A percentile compares a stretch with the other conserved stretches of the same genome.
Evolutionary conservation across 805 yeast genomes (phyloP).

Genomic region (Wilhelminamyces savonicus): DNA sequence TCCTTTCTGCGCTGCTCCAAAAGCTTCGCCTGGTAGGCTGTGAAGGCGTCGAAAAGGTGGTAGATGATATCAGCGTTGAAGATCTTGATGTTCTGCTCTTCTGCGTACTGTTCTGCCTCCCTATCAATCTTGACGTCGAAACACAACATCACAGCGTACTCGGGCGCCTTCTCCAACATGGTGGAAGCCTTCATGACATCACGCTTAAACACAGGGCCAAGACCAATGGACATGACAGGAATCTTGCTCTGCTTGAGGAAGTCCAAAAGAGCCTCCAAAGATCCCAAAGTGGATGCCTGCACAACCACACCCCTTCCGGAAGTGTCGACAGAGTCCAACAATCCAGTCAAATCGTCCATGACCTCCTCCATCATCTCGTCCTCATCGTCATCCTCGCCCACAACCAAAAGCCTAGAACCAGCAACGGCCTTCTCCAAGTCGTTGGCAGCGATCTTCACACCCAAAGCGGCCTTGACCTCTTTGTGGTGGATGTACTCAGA

Average conservation of each 20-base stretch:
- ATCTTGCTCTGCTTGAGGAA: conserved; percentile 98
- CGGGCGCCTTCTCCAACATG: conserved; percentile 95
- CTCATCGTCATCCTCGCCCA: conserved; percentile 96
- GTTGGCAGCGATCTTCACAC: conserved; percentile 97
- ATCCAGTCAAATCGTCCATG: conserved; percentile 95
- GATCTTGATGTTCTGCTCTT: conserved; percentile 83
- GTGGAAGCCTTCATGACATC: conserved; percentile 97
- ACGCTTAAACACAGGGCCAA: conserved; percentile 97
- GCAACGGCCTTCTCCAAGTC: conserved; percentile 98
- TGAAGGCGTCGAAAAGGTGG: conserved; percentile 91
- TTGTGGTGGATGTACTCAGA: conserved; percentile 96
- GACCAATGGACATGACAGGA: conserved; percentile 97
- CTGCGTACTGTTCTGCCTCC: conserved; percentile 98
- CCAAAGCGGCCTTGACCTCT: conserved; percentile 97
- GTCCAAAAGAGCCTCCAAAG: conserved; percentile 92
- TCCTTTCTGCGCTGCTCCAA: conserved; percentile 88
- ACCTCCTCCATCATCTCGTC: conserved; percentile 97
- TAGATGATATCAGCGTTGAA: conserved; percentile 96
- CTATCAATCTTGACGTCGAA: conserved; percentile 96
- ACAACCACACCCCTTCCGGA: conserved; percentile 97
- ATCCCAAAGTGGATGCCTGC: conserved; percentile 97
- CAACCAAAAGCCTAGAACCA: conserved; percentile 92
- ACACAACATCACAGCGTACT: conserved; percentile 95
- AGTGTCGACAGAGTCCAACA: conserved; percentile 90
- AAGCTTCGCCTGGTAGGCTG: conserved; percentile 83